phyloP scores from a whole-genome alignment of 2,329 filamentous ascomycete species.

The Fusarium nanum region DNA sequence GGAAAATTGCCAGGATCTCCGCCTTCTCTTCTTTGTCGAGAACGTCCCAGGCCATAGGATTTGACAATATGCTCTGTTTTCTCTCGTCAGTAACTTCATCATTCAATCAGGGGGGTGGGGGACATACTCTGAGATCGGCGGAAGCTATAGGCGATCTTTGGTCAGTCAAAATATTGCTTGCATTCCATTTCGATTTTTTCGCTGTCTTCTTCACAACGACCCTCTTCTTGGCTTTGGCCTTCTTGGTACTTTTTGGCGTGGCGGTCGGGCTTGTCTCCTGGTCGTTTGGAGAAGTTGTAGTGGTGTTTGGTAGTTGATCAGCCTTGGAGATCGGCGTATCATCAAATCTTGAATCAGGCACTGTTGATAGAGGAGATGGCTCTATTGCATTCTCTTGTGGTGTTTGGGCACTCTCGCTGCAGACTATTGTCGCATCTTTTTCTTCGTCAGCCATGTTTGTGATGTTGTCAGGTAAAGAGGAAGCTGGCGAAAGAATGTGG shows the following conservation, averaged over 20 bases:
- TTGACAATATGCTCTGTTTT: constrained; percentile 52
- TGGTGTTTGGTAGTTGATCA: constrained; percentile 12
- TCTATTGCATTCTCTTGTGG: neutral
- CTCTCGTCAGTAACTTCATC: neutral
- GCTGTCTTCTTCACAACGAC: constrained; percentile 38
- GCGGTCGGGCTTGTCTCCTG: constrained; percentile 7
- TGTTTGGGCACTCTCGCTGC: neutral
- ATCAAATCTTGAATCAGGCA: constrained; percentile 3
- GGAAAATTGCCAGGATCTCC: constrained; percentile 55
- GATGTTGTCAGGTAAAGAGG: neutral
- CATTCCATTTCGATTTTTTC: constrained; percentile 53
- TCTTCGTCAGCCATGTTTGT: constrained; percentile 14
- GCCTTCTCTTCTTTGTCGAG: constrained; percentile 50
- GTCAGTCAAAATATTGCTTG: constrained; percentile 52
- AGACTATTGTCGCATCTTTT: constrained; percentile 2
- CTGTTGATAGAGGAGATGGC: constrained; percentile 35
- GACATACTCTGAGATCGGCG: constrained; percentile 52
- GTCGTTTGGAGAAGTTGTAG: constrained; percentile 22
- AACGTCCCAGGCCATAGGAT: constrained; percentile 54
- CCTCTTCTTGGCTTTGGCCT: constrained; percentile 42
- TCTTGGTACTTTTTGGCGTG: neutral
- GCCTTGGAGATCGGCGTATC: constrained; percentile 2
- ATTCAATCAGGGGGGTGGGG: neutral
- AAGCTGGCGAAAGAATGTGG: too few species aligned
- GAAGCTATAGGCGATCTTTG: constrained; percentile 54